These are phyloP conservation scores for Vaccinium darrowii DNA, from an alignment of 148 eudicot genomes.

Conservation along the genomic window DNA sequence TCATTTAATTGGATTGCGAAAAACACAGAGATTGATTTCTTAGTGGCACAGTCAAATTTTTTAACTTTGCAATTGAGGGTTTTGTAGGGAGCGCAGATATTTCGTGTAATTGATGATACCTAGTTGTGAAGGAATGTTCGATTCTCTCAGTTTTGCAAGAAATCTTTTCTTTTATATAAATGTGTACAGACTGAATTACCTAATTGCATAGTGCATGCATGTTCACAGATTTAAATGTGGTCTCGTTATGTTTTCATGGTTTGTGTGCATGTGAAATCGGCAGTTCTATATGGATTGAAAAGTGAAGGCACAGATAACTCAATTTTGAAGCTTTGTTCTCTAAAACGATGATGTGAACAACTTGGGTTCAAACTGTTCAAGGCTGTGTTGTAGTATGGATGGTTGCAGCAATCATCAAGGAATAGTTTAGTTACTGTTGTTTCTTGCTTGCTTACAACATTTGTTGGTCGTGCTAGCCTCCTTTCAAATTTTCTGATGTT, in stretches of 20 bases:
- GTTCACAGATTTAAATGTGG: no score
- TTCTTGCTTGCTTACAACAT: no score
- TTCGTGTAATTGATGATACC: not conserved
- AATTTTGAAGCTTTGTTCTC: not conserved
- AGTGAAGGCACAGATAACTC: not conserved
- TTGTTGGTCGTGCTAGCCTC: no score
- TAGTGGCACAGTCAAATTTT: not conserved
- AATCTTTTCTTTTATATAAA: not conserved
- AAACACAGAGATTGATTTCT: not conserved
- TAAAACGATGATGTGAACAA: not conserved
- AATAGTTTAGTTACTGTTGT: no score
- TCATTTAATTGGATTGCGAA: not conserved
- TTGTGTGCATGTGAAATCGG: no score
- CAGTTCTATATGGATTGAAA: not conserved
- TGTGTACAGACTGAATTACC: not conserved
- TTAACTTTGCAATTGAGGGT: no score
- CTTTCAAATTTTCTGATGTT: not conserved
- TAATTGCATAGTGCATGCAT: no score
- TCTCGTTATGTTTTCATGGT: no score
- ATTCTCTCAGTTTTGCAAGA: not conserved
- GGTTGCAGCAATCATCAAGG: not conserved
- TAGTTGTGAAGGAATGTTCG: not conserved
- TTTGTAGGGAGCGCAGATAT: not conserved
- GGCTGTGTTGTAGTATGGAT: not conserved
- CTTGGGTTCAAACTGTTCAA: not conserved